Evolutionary conservation across 2,329 filamentous ascomycete genomes (phyloP), one percentile per base, ranked within the genome.

Genomic region (Gnomoniopsis sp.): DNA sequence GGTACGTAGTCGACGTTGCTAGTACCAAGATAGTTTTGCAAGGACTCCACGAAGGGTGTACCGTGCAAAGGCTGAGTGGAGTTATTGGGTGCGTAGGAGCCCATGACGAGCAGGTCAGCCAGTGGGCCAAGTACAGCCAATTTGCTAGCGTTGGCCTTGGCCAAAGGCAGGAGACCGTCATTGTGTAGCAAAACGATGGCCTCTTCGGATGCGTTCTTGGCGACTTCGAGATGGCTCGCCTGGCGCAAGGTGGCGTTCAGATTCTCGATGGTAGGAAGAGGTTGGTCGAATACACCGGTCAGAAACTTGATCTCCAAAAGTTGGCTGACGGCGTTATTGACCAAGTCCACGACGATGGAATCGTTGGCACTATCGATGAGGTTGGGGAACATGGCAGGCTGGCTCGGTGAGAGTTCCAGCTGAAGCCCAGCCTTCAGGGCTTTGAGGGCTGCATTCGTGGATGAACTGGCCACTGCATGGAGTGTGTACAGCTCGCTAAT

Each of bases 281-380:
- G 58, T 6, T 64, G 65, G 23, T 70, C 68, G 34, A 70, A 71
- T 3, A 62, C 51, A 2, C 70, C 68, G 0, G 67, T 66, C 2
- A 62, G 60, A 23, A 70, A 70, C 55, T 72, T 72, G 61, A 72
- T 66, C 36, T 65, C 60, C 8, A 71, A 65, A 3, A 72, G 49
- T 3, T 65, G 64, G 1, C 55, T 59, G 1, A 65, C 67, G 2
- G 70, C 65, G n/a, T 62, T 61, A n/a, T 70, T 63, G 19, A 72
- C 60, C 10, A 68, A 55, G 8, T 56, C 55, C 0, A 60, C 63
- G 21, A 71, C 52, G 2, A 63, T 58, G 19, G 65, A 61, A 21
- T 69, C 55, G 23, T 67, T 63, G 17, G 59, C 56, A 10, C 43
- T 62, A 12, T 57, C 44, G 49, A 68, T 55, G 8, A 70, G 65